A percentile compares a stretch with the other conserved stretches of the same genome.
Evolutionary conservation across 805 yeast genomes (phyloP).

Genomic region (Ogataea chonburiensis): DNA sequence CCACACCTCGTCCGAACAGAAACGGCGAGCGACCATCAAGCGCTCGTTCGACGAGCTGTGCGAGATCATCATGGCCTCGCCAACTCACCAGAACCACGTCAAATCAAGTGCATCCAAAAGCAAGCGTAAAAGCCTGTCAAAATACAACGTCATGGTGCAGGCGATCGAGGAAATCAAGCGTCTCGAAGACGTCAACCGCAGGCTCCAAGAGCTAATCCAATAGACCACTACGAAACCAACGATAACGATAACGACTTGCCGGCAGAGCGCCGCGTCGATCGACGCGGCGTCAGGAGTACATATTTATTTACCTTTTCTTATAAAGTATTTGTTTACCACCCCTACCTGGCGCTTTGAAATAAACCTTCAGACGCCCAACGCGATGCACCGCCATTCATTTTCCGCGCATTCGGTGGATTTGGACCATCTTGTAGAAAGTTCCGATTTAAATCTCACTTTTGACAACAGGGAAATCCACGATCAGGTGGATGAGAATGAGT

Average conservation of each 20-base stretch:
- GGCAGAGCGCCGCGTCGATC: constrained; percentile 4
- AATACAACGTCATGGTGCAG: constrained; percentile 30
- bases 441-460: constrained; percentile 12
- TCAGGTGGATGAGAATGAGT: constrained; percentile 6
- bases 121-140: constrained; percentile 27
- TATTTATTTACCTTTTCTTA: constrained; percentile 1
- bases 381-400: constrained; percentile 10
- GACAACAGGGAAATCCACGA: constrained; percentile 7
- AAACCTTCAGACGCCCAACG: background rate
- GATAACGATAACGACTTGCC: constrained; percentile 6
- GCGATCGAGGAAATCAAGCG: constrained; percentile 32
- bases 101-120: constrained; percentile 12
- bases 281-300: constrained; percentile 3
- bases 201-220: constrained; percentile 13
- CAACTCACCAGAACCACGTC: constrained; percentile 11
- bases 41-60: constrained; percentile 38
- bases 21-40: constrained; percentile 37
- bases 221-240: constrained; percentile 3
- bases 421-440: constrained; percentile 13
- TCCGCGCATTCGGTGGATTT: constrained; percentile 13
- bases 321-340: constrained; percentile 7
- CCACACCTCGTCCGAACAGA: constrained; percentile 42
- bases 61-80: constrained; percentile 24
- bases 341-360: constrained; percentile 1
- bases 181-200: constrained; percentile 23